Base-by-base conservation (phyloP, 1,284 basidiomycete genomes). In the Marasmius oreades region DNA sequence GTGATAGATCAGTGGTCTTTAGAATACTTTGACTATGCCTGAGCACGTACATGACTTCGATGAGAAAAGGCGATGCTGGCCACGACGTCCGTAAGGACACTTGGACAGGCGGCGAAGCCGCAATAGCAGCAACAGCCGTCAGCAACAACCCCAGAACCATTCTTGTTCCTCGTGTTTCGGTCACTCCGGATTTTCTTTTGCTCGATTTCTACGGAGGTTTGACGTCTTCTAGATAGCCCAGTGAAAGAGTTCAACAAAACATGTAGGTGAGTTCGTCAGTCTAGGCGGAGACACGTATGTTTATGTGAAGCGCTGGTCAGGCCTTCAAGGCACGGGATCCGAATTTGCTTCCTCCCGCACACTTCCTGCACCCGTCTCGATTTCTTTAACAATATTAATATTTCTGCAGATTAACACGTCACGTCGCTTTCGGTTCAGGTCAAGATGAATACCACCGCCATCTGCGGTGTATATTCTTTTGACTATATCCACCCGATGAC, bases 11-110 rank as follows among this genome's bases (percentile, higher is more conserved):
- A 63, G 44, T 55, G 55, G 52, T 26, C 28, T 5, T 10, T 10
- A 31, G 33, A 50, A 34, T 22, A 52, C 24, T 39, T 18, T 33
- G 31, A 59, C 55, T 55, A 22, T 58, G 42, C 23, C 4, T 6
- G 10, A 34, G 42, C 23, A 75, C 90, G 67, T 66, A 95, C 90
- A 98, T 71, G 52, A 92, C 81, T 73, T 97, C 95, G 20, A 94
- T 78, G 1, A 95, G 68, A 8, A 88, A 76, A 11, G 90, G 84
- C 5, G 90, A 81, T 20, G 87, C 82, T 3, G 81, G 70, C 92
- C 94, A 97, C 52, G 90, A 89, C 1, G 93, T 88, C 60, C 84
- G 81, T 26, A 97, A 76, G 36, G 84, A 80, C 22, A 95, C 86
- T 56, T 85, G 85, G 14, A 96, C 86, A 1, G 89, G 86, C 12